phyloP scores from a whole-genome alignment of 345 rosid genomes.

The Chamaenerion angustifolium region DNA sequence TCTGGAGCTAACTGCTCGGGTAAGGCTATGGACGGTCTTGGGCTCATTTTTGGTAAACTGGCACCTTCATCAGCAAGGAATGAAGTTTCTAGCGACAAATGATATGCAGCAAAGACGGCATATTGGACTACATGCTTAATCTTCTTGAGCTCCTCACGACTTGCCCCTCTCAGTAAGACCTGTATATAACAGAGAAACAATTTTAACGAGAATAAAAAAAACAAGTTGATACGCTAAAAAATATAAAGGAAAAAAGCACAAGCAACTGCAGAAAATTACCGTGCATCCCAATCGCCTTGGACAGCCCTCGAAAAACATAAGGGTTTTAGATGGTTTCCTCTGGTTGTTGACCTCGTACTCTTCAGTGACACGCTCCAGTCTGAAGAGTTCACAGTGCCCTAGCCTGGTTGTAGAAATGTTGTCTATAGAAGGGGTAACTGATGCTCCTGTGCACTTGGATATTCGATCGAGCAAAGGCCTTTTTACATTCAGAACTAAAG shows the following conservation, averaged over 20 bases:
- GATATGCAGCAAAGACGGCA: constrained; percentile 97
- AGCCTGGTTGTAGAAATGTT: constrained; percentile 39
- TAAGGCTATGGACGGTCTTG: constrained; percentile 22
- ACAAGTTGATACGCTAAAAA: not conserved
- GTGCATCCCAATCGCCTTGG: constrained; percentile 98
- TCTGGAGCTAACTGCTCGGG: constrained; percentile 32
- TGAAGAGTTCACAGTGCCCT: constrained; percentile 84
- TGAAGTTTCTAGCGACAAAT: constrained; percentile 83
- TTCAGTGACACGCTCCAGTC: constrained; percentile 59
- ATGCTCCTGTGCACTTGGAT: constrained; percentile 86
- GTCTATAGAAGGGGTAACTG: constrained; percentile 56
- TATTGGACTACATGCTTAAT: constrained; percentile 78
- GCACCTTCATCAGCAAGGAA: constrained; percentile 99
- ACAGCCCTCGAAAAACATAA: constrained; percentile 99
- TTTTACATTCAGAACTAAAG: constrained; percentile 83
- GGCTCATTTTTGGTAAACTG: constrained; percentile 54
- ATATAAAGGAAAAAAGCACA: not conserved
- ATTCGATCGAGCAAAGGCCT: constrained; percentile 71
- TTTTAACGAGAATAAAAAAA: not conserved
- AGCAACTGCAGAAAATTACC: constrained; percentile 23
- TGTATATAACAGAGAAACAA: constrained; percentile 13
- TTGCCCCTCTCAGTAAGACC: constrained; percentile 68
- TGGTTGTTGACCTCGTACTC: constrained; percentile 58
- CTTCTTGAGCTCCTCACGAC: constrained; percentile 83
- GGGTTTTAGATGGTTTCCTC: constrained; percentile 71